Evolutionary conservation across 768 basidiomycete species (phyloP), one percentile per base, ranked within the genome.

Genomic region (Agaricus blazei): DNA sequence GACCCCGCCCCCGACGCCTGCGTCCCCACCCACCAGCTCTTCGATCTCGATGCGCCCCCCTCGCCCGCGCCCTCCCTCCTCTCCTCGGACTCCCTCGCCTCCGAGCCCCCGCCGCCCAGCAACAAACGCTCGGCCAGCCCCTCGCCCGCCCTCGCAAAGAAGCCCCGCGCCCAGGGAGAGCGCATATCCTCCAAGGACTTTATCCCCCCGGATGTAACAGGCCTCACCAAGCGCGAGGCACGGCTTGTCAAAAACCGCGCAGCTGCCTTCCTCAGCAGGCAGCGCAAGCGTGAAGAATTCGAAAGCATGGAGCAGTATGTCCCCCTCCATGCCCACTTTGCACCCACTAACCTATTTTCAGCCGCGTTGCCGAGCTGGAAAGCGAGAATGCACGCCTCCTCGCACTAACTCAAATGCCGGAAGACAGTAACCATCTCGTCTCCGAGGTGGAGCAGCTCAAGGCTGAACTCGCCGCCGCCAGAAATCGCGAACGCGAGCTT

Each of bases 221-320:
- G 93, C 48, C 79, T 94, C 57, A 85, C 79, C 77, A 94, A 94
- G 70, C 89, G 92, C 49, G 92, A 94, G 72, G 92, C 92, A 58
- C 84, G 92, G 51, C 80, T 94, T 8, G 88, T 94, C 55, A 94
- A 94, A 78, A 94, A 94, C 73, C 81, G 92, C 54, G 92, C 92
- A 11, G 92, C 92, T 9, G 92, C 92, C 56, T 94, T 94, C 75
- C 85, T 94, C 66, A 88, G 85, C 71, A 79, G 92, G 67, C 92
- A 94, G 70, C 80, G 92, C 63, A 94, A 94, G 71, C 83, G 92
- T 54, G 92, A 94, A 72, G 91, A 93, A 73, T 94, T 92, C 64
- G 92, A 94, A 72, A 75, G 67, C 64, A 93, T 94, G 89, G 92
- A 93, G 77, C 72, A 88, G 90, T 93, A 73, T 73, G 88, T 84